These are phyloP conservation scores for Aureobasidium sp. DNA, from an alignment of 2,329 filamentous ascomycete species.

Conservation along the genomic window DNA sequence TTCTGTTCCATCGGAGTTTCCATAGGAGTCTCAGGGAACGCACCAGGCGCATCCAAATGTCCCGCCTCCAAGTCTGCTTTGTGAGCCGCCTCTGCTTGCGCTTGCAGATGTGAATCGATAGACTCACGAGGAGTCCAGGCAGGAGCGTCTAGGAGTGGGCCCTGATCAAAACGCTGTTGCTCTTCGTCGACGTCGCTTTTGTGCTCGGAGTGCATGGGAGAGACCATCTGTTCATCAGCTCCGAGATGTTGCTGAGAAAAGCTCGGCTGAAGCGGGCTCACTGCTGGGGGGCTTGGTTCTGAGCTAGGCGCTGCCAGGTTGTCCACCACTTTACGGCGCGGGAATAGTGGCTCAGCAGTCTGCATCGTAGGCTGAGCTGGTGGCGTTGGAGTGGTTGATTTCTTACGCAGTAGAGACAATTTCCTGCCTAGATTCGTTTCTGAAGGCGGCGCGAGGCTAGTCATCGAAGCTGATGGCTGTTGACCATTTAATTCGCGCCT, in stretches of 20 bases:
- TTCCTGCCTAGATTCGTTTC: slow-evolving; percentile 31
- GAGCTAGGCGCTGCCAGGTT: neutral
- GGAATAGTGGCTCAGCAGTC: neutral
- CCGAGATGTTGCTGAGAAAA: neutral
- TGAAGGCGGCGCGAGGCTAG: slow-evolving; percentile 20
- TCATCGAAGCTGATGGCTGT: slow-evolving; percentile 6
- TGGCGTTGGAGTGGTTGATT: slow-evolving; percentile 16
- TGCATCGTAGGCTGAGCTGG: slow-evolving; percentile 19
- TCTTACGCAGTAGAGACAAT: slow-evolving; percentile 37
- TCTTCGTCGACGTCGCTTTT: slow-evolving; percentile 53
- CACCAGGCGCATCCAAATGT: slow-evolving; percentile 10
- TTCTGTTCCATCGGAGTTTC: neutral
- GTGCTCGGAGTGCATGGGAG: slow-evolving; percentile 55
- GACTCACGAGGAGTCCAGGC: slow-evolving; percentile 60
- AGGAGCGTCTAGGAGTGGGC: slow-evolving; percentile 77
- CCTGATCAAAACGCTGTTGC: slow-evolving; percentile 74
- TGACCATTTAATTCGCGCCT: neutral
- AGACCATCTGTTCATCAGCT: slow-evolving; percentile 33
- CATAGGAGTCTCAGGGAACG: slow-evolving; percentile 11
- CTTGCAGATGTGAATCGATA: slow-evolving; percentile 17
- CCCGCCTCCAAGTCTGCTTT: neutral
- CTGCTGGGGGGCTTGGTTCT: neutral
- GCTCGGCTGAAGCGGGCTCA: neutral
- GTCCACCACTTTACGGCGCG: neutral
- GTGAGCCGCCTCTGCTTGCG: slow-evolving; percentile 7